Evolutionary conservation across 495 filamentous ascomycete genomes (phyloP).

Genomic region (Aspergillus sclerotioniger): DNA sequence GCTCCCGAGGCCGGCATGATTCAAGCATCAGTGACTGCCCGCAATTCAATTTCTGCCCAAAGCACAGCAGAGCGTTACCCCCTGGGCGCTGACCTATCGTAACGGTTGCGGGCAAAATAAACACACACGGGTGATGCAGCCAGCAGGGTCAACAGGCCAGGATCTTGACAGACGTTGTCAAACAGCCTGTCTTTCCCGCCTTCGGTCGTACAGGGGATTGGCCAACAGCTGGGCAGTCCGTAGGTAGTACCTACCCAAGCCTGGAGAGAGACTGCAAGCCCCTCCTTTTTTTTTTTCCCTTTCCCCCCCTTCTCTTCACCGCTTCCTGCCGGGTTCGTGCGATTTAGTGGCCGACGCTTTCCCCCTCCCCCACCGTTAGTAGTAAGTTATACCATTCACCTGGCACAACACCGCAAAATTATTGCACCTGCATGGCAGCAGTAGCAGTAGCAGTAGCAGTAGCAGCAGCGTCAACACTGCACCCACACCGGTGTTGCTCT

Average conservation of each 20-base stretch:
- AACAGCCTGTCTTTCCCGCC: constrained; percentile 5
- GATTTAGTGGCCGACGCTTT: constrained; percentile 2
- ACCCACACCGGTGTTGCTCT: constrained; percentile 8
- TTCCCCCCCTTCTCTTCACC: constrained; percentile 18
- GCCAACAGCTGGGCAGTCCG: constrained; percentile 1
- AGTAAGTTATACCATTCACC: constrained; percentile 2
- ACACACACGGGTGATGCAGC: constrained; percentile 19
- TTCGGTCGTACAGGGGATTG: constrained; percentile 1
- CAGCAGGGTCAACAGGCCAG: constrained; percentile 9
- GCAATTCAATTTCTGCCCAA: constrained; percentile 28
- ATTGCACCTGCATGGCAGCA: constrained; percentile 13
- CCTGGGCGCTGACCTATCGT: constrained; percentile 14
- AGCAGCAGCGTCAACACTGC: not conserved
- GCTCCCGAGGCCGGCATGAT: constrained; percentile 14
- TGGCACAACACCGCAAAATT: not conserved
- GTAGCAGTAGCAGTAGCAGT: not conserved
- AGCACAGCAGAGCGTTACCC: constrained; percentile 9
- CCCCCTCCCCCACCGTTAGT: constrained; percentile 9
- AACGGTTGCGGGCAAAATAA: constrained; percentile 13
- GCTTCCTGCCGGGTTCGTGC: constrained; percentile 18
- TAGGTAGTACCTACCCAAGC: constrained; percentile 15
- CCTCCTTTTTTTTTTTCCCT: too few relatives aligned
- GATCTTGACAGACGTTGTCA: constrained; percentile 20
- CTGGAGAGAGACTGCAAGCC: constrained; percentile 10
- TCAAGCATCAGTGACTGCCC: constrained; percentile 8